These are phyloP conservation scores for Blastobotrys raffinosifermentans DNA, from an alignment of 1,139 yeast species.

Conservation along the genomic window DNA sequence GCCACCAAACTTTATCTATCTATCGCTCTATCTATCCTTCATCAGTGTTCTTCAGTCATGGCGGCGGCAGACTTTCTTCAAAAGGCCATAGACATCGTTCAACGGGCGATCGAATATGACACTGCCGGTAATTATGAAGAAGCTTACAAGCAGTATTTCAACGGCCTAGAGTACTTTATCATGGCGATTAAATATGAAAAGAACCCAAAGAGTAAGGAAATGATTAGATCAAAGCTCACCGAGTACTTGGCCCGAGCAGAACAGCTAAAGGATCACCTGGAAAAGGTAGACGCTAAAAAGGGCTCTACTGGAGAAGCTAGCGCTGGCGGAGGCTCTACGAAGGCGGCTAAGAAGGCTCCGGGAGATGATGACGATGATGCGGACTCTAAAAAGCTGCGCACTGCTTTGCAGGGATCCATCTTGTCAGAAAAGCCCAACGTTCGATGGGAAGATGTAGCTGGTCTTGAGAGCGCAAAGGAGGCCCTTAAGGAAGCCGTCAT, in stretches of 20 bases:
- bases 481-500: conserved; percentile 97
- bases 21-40: background rate
- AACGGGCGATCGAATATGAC: conserved; percentile 93
- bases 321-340: conserved; percentile 52
- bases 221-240: conserved; percentile 81
- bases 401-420: conserved; percentile 90
- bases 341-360: conserved; percentile 43
- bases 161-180: conserved; percentile 93
- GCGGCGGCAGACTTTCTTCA: conserved; percentile 76
- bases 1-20: too few relatives aligned
- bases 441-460: conserved; percentile 94
- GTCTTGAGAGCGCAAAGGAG: conserved; percentile 90
- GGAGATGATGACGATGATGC: conserved; percentile 66
- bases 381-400: conserved; percentile 81
- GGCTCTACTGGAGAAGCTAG: conserved; percentile 42
- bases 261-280: conserved; percentile 85
- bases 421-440: conserved; percentile 90
- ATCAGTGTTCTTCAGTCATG: conserved; percentile 27
- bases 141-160: conserved; percentile 88
- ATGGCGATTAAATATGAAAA: conserved; percentile 94
- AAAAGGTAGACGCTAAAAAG: conserved; percentile 45
- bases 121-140: conserved; percentile 87
- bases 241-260: conserved; percentile 93
- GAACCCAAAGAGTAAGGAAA: conserved; percentile 80
- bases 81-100: conserved; percentile 90